Conservation (phyloP, 257 asterid genomes). For the Salvia miltiorrhiza region DNA sequence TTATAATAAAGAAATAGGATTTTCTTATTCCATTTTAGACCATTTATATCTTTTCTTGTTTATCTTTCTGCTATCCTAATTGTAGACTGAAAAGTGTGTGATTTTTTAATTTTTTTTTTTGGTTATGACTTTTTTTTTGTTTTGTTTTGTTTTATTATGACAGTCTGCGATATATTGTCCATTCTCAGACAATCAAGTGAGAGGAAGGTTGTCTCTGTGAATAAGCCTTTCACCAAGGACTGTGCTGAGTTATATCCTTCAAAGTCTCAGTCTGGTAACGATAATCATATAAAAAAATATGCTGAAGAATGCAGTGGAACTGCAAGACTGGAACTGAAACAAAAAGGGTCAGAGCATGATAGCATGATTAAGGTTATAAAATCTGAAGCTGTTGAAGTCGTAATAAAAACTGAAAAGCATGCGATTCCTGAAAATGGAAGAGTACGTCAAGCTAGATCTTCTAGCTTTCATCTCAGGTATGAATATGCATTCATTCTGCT, state of each 20-base stretch:
- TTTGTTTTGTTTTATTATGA: too few relatives aligned
- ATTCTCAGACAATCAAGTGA: constrained; percentile 55
- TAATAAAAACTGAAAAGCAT: constrained; percentile 21
- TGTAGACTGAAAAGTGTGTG: constrained; percentile 12
- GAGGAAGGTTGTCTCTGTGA: constrained; percentile 28
- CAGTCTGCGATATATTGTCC: constrained; percentile 81
- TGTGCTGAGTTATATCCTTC: constrained; percentile 31
- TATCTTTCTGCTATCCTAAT: constrained; percentile 6
- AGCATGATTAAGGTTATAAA: constrained; percentile 20
- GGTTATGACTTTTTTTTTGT: too few relatives aligned
- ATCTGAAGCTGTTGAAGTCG: constrained; percentile 34
- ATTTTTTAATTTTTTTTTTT: constrained; percentile 11
- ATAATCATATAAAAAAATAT: constrained; percentile 27
- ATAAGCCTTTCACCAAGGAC: constrained; percentile 29
- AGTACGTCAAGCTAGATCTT: constrained; percentile 23
- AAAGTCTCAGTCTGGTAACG: constrained; percentile 32
- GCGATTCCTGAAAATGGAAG: constrained; percentile 21
- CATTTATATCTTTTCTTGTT: constrained; percentile 9
- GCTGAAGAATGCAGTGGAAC: constrained; percentile 32
- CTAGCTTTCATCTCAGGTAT: constrained; percentile 37
- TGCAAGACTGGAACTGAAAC: constrained; percentile 24
- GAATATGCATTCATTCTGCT: neutral
- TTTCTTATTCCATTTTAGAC: neutral
- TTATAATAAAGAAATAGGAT: neutral
- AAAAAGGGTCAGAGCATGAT: constrained; percentile 25